Conservation (phyloP, 495 filamentous ascomycete genomes). For the Bombardia bombarda region DNA sequence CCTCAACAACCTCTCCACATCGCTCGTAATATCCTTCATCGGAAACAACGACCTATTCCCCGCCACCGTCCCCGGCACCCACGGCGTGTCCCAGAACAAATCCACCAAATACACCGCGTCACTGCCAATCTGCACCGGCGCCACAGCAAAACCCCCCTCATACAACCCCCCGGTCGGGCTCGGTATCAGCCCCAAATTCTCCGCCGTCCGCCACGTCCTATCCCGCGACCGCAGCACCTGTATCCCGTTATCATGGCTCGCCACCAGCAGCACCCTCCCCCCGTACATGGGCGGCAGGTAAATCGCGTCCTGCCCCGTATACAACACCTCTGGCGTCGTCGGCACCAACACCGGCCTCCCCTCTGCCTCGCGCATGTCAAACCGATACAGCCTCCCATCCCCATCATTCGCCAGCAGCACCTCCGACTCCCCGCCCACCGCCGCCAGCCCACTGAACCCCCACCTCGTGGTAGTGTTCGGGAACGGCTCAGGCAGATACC, state of each 20-base stretch:
- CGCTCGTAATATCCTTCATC: constrained; percentile 20
- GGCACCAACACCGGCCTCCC: constrained; percentile 19
- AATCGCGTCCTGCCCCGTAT: constrained; percentile 22
- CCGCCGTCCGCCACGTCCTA: constrained; percentile 25
- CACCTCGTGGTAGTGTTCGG: constrained; percentile 10
- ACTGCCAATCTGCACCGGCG: constrained; percentile 22
- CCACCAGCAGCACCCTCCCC: constrained; percentile 25
- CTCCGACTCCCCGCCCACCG: constrained; percentile 11
- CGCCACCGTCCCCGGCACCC: constrained; percentile 5
- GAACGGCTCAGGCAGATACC: constrained; percentile 15
- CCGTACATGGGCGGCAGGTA: constrained; percentile 28
- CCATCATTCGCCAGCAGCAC: constrained; percentile 23
- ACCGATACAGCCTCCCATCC: constrained; percentile 21
- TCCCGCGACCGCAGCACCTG: constrained; percentile 27
- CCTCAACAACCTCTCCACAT: constrained; percentile 14
- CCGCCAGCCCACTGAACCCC: constrained; percentile 24
- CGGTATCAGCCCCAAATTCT: constrained; percentile 25
- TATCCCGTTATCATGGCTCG: constrained; percentile 15
- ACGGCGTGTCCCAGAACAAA: constrained; percentile 8
- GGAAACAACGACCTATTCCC: constrained; percentile 22
- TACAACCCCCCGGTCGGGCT: constrained; percentile 10
- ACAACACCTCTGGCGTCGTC: constrained; percentile 6
- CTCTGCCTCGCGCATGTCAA: constrained; percentile 17
- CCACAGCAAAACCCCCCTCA: constrained; percentile 10
- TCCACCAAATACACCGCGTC: constrained; percentile 15